These are phyloP conservation scores for Paecilomyces sp. DNA, from an alignment of 2,329 filamentous ascomycete genomes.

Conservation along the genomic window DNA sequence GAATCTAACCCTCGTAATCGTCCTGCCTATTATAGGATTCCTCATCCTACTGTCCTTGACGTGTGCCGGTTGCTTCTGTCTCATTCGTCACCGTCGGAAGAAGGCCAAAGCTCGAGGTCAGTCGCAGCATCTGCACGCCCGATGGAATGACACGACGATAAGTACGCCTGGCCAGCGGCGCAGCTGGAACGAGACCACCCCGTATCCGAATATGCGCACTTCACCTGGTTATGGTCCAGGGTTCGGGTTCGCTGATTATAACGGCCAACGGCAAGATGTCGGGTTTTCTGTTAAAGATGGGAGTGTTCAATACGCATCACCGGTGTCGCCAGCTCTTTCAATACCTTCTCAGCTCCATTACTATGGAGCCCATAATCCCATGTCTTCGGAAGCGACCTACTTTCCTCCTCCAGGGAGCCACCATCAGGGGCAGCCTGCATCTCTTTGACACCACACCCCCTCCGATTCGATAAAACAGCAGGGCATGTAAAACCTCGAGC, in stretches of 20 bases:
- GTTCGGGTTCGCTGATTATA: conserved; percentile 20
- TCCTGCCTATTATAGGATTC: conserved; percentile 37
- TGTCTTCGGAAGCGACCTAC: neutral
- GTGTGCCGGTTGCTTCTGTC: conserved; percentile 34
- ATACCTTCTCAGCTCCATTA: neutral
- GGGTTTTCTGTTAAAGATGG: conserved; percentile 5
- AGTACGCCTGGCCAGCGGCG: conserved; percentile 18
- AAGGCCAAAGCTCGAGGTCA: conserved; percentile 19
- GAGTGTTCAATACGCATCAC: neutral
- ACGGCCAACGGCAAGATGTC: conserved; percentile 18
- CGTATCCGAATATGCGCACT: conserved; percentile 7
- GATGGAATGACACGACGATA: conserved; percentile 28
- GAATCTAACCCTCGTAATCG: conserved; percentile 36
- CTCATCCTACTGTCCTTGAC: conserved; percentile 26
- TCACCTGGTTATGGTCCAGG: conserved; percentile 10
- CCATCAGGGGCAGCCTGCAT: neutral
- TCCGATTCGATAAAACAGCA: neutral
- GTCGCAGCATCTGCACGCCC: conserved; percentile 22
- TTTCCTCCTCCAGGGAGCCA: neutral
- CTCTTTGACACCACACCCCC: neutral
- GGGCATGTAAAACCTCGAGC: neutral
- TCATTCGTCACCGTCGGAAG: conserved; percentile 35
- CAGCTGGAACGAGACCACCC: conserved; percentile 15
- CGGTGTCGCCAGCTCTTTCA: neutral
- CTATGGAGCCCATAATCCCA: neutral